These are phyloP conservation scores for Sporodiniella umbellata DNA, from an alignment of 371 early-diverging fungal species.

Conservation along the genomic window DNA sequence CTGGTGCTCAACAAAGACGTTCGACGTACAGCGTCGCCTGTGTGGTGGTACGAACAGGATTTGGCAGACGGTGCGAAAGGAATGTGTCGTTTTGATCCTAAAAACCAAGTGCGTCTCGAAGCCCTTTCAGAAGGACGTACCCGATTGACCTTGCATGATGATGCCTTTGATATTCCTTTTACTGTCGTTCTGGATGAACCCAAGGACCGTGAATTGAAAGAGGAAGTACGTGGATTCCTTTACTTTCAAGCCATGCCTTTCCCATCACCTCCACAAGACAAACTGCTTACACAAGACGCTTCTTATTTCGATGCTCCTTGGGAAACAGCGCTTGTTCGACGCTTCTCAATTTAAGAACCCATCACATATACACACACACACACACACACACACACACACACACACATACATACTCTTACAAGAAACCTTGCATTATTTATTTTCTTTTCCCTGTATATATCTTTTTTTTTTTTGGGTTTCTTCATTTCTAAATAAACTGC, in stretches of 20 bases:
- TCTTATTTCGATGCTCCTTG: conserved; percentile 6
- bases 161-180: conserved; percentile 31
- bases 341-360: conserved; percentile 22
- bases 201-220: conserved; percentile 29
- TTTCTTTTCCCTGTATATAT: not conserved
- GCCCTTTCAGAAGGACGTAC: conserved; percentile 43
- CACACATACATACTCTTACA: not conserved
- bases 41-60: conserved; percentile 50
- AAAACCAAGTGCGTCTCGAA: conserved; percentile 42
- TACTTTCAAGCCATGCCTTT: conserved; percentile 24
- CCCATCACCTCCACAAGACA: conserved; percentile 9
- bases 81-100: conserved; percentile 43
- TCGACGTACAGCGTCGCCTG: conserved; percentile 34
- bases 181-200: conserved; percentile 27
- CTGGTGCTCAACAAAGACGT: conserved; percentile 26
- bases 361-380: not conserved
- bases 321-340: conserved; percentile 8
- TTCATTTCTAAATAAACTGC: too few species aligned
- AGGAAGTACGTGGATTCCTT: conserved; percentile 40
- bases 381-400: not conserved
- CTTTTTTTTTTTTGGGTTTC: too few species aligned
- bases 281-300: conserved; percentile 7
- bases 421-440: not conserved
- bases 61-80: conserved; percentile 34
- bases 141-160: conserved; percentile 27